Evolutionary conservation across 305 asterid genomes (phyloP).

Genomic region (Fraxinus albicans): DNA sequence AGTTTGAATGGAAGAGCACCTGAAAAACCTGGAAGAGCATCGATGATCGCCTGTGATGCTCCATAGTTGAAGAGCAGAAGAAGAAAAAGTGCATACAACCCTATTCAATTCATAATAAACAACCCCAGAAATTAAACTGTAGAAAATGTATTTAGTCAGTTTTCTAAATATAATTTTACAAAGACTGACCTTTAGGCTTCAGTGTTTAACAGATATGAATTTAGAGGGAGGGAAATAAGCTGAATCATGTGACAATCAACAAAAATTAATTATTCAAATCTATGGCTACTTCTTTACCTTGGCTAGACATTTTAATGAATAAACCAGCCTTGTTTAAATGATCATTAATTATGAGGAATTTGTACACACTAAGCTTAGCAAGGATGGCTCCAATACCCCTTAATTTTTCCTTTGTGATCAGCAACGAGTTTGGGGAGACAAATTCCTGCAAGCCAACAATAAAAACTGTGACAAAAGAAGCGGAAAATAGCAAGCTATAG

Average conservation of each 20-base stretch:
- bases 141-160: too few relatives aligned
- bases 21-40: constrained; percentile 4
- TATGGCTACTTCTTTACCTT: neutral
- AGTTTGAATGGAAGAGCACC: constrained; percentile 18
- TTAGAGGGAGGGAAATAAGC: neutral
- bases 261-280: neutral
- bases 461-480: neutral
- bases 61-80: neutral
- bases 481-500: neutral
- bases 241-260: neutral
- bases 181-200: too few relatives aligned
- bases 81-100: neutral
- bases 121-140: too few relatives aligned
- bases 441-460: neutral
- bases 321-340: neutral
- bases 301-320: neutral
- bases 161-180: too few relatives aligned
- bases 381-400: neutral
- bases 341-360: neutral
- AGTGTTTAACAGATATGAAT: too few relatives aligned
- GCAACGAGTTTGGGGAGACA: neutral
- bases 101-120: too few relatives aligned
- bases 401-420: neutral
- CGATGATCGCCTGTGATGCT: constrained; percentile 11
- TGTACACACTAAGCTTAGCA: neutral